These are phyloP conservation scores for Cystobasidium tubakii DNA, from an alignment of 768 basidiomycete species.

Conservation along the genomic window DNA sequence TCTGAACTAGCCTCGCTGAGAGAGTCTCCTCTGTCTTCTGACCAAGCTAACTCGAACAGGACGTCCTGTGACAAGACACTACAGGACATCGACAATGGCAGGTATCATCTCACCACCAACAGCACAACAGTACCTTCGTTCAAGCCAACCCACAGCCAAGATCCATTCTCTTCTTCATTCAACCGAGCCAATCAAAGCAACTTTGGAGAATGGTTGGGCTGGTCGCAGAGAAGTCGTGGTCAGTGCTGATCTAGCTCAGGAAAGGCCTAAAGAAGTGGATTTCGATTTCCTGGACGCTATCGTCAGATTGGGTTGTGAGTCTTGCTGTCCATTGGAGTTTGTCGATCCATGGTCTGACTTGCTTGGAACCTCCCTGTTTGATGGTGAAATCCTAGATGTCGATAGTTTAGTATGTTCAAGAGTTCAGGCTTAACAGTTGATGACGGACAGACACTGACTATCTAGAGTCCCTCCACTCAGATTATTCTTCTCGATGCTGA, in stretches of 20 bases:
- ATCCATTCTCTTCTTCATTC: too few species aligned
- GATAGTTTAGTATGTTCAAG: background rate
- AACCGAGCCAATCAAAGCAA: background rate
- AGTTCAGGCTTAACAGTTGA: background rate
- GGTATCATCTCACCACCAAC: background rate
- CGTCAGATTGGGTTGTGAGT: slow-evolving; percentile 3
- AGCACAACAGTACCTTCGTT: background rate
- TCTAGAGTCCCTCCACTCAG: background rate
- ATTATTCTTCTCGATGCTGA: background rate
- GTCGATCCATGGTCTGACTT: too few species aligned
- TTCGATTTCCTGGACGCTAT: background rate
- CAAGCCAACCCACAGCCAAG: background rate
- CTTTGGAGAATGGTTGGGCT: background rate
- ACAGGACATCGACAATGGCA: background rate
- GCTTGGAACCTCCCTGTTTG: too few species aligned
- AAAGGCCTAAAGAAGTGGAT: background rate
- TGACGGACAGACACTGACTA: background rate
- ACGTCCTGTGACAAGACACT: too few species aligned
- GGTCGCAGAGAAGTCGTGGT: background rate
- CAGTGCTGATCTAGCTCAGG: background rate
- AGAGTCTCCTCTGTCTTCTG: too few species aligned
- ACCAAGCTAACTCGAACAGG: too few species aligned
- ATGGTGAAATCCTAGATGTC: too few species aligned
- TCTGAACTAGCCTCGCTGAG: too few species aligned
- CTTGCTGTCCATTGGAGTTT: background rate